Evolutionary conservation across 1,139 yeast genomes (phyloP).

Genomic region (Pichia sp.): DNA sequence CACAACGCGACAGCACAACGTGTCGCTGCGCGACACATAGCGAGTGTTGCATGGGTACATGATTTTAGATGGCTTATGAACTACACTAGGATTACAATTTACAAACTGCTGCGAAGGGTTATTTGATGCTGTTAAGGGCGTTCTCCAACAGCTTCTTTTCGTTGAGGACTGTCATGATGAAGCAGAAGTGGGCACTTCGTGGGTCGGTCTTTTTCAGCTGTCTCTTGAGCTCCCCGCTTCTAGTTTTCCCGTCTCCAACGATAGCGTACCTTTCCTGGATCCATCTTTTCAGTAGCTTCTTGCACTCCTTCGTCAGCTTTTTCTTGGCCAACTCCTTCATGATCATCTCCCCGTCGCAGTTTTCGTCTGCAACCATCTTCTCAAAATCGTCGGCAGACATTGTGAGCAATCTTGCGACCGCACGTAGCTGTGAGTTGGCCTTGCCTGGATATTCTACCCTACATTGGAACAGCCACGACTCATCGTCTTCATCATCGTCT

Average conservation of each 20-base stretch:
- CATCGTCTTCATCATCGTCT: constrained; percentile 22
- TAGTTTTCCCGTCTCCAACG: constrained; percentile 6
- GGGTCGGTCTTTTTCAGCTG: constrained; percentile 8
- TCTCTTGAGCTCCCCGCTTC: constrained; percentile 8
- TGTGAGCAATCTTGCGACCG: constrained; percentile 35
- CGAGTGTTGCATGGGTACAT: neutral
- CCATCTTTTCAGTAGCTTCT: constrained; percentile 5
- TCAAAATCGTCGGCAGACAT: constrained; percentile 24
- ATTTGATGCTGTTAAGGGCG: constrained; percentile 3
- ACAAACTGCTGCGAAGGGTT: no score
- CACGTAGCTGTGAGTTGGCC: constrained; percentile 38
- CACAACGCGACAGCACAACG: neutral
- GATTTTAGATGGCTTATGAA: no score
- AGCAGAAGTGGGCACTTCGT: neutral
- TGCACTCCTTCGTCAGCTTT: neutral
- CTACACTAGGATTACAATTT: no score
- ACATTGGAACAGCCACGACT: constrained; percentile 39
- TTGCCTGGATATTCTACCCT: constrained; percentile 35
- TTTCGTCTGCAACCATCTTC: constrained; percentile 8
- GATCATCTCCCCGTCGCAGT: constrained; percentile 8
- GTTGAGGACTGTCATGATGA: constrained; percentile 11
- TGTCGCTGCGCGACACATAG: constrained; percentile 1
- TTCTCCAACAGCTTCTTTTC: constrained; percentile 20
- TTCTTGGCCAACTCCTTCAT: neutral
- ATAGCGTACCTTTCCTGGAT: constrained; percentile 3